Percentiles rank a stretch among this genome's conserved stretches.
Evolutionary conservation across 768 basidiomycete genomes (phyloP).

Genomic region (Royoungia palumana): DNA sequence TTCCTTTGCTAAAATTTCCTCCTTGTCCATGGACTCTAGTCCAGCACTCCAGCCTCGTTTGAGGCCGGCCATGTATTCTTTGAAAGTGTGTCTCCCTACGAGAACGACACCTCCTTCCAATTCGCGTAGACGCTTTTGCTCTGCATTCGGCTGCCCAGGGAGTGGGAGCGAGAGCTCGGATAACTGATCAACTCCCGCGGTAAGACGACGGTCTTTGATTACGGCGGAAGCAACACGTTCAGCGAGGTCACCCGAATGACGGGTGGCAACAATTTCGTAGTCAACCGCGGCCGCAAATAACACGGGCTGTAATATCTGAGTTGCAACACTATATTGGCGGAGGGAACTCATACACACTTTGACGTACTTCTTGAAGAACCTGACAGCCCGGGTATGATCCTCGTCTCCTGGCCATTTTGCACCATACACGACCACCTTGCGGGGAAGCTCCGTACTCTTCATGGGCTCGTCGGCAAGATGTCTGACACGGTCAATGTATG

Average conservation of each 20-base stretch:
- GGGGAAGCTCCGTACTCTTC: slow-evolving; percentile 59
- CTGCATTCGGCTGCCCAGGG: slow-evolving; percentile 51
- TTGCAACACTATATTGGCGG: neutral
- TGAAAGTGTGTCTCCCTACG: slow-evolving; percentile 85
- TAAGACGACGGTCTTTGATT: slow-evolving; percentile 62
- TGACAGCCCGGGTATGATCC: slow-evolving; percentile 77
- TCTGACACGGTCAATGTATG: slow-evolving; percentile 78
- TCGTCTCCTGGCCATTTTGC: slow-evolving; percentile 95
- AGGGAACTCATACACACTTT: slow-evolving; percentile 60
- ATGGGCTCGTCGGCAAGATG: slow-evolving; percentile 69
- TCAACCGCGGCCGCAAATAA: slow-evolving; percentile 93
- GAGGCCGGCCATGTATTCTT: slow-evolving; percentile 91
- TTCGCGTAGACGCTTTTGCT: slow-evolving; percentile 53
- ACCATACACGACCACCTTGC: slow-evolving; percentile 84
- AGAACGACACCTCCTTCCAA: slow-evolving; percentile 83
- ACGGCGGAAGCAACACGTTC: slow-evolving; percentile 70
- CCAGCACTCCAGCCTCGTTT: slow-evolving; percentile 80
- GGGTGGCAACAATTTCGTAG: slow-evolving; percentile 79
- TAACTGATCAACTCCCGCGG: slow-evolving; percentile 59
- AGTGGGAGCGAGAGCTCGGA: slow-evolving; percentile 41
- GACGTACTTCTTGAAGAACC: slow-evolving; percentile 94
- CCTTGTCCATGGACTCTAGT: slow-evolving; percentile 63
- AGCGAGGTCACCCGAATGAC: slow-evolving; percentile 84
- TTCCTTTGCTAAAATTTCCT: slow-evolving; percentile 64
- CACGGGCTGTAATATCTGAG: slow-evolving; percentile 61